Conservation (phyloP, 176 grass and related monocot genomes). For the Bromus sterilis region DNA sequence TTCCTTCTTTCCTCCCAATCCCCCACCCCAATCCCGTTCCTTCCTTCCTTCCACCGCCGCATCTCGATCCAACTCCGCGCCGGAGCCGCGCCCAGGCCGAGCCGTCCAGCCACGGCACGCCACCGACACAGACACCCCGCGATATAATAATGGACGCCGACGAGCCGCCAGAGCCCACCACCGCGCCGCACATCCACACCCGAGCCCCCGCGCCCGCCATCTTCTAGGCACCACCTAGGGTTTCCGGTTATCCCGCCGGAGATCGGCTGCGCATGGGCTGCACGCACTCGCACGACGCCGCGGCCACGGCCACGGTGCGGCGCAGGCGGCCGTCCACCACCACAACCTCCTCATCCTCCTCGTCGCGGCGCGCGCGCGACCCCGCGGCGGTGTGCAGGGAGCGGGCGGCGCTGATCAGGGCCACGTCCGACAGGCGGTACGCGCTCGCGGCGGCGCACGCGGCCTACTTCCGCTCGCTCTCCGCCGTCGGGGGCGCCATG, state of each 20-base stretch:
- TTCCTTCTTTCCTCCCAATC: not conserved
- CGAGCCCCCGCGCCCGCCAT: not conserved
- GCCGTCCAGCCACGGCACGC: not conserved
- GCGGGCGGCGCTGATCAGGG: slow-evolving; percentile 53
- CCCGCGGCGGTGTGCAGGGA: slow-evolving; percentile 54
- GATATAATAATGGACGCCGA: slow-evolving; percentile 31
- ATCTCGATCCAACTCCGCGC: not conserved
- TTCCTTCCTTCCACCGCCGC: not conserved
- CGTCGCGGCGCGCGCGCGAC: not conserved
- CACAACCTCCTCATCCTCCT: not conserved
- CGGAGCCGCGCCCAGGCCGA: not conserved
- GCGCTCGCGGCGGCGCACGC: slow-evolving; percentile 63
- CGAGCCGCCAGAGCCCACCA: slow-evolving; percentile 29
- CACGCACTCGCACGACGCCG: slow-evolving; percentile 42
- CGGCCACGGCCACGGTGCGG: slow-evolving; percentile 14
- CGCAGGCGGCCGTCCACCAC: not conserved
- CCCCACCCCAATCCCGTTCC: not conserved
- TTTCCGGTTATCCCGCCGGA: too few relatives aligned
- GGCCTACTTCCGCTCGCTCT: slow-evolving; percentile 66
- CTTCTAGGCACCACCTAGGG: slow-evolving; percentile 17
- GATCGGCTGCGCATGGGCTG: slow-evolving; percentile 66
- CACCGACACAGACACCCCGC: too few relatives aligned
- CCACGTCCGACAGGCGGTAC: slow-evolving; percentile 46
- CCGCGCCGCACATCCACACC: not conserved
- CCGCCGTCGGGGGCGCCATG: slow-evolving; percentile 54